Conservation (phyloP, 441 rosid species). For the Eruca vesicaria region DNA sequence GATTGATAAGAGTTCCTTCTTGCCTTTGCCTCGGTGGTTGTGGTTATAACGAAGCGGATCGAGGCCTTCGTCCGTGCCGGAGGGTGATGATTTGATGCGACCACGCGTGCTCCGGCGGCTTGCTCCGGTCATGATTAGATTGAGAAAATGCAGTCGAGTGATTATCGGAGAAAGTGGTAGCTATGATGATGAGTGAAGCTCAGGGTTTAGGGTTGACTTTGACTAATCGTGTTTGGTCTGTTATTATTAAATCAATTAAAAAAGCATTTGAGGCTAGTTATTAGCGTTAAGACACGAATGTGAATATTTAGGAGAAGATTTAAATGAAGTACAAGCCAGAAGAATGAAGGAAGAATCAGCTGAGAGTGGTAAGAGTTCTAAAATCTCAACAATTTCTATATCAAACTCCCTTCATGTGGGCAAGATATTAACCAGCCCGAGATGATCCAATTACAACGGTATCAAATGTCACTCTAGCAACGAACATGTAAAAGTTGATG, state of each 20-base stretch:
- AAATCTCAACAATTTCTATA: not conserved
- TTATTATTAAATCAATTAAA: too few species aligned
- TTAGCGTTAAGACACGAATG: too few species aligned
- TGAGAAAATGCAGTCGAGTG: not conserved
- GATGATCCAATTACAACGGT: too few species aligned
- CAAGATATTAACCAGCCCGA: too few species aligned
- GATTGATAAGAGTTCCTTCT: conserved; percentile 47
- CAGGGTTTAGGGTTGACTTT: conserved; percentile 26
- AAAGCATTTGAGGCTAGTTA: too few species aligned
- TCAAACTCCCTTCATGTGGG: conserved; percentile 9
- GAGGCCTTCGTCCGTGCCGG: conserved; percentile 34
- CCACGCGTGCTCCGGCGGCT: conserved; percentile 58
- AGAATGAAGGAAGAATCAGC: conserved; percentile 4
- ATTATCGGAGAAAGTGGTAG: not conserved
- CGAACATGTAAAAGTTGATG: too few species aligned
- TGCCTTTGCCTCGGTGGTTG: conserved; percentile 41
- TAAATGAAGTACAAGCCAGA: conserved; percentile 8
- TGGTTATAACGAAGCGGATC: conserved; percentile 28
- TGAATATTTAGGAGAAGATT: too few species aligned
- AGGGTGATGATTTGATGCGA: conserved; percentile 46
- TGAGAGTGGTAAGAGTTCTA: conserved; percentile 20
- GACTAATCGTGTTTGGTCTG: not conserved
- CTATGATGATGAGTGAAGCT: not conserved
- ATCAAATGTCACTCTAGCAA: conserved; percentile 1
- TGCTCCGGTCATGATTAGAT: conserved; percentile 57